Evolutionary conservation across 495 filamentous ascomycete species (phyloP), one percentile per base, ranked within the genome.

Genomic region (Platismatia glauca): DNA sequence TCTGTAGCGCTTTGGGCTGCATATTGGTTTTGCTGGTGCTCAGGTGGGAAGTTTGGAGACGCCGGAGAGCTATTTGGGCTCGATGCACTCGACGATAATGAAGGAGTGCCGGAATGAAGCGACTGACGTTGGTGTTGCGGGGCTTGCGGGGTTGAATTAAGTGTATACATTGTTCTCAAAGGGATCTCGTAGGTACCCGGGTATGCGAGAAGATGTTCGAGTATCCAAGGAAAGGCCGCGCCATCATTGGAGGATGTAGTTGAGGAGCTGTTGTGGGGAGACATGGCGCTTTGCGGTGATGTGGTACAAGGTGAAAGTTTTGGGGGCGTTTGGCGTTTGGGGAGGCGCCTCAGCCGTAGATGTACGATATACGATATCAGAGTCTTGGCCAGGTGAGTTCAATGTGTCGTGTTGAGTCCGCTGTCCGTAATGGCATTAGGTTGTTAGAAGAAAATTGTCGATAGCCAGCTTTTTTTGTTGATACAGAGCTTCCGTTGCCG

Each of bases 161-260:
- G 77, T 18, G 79, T 80, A 71, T 90, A 90, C 79, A 89, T 89
- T 61, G 83, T 88, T 58, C 86, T 82, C 27, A 90, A 77, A 20
- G 87, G 88, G 46, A 90, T 84, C 67, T 89, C 87, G 68, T 89
- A 89, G 38, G 77, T 79, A 62, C 77, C 79, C 12, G 86, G 84
- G 70, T 89, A 85, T 39, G 85, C 79, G 50, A 86, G 72, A 60
- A 85, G 77, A 69, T 90, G 87, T 59, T 90, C 87, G 55, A 90
- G 78, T 63, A 90, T 85, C 81, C 81, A 82, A 48, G 75, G 76
- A 57, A 79, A 74, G 11, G 76, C 71, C 48, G 75, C 72, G 53
- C 80, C 81, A 69, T 80, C 73, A 7, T 73, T 73, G 57, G 65
- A 65, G 27, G 66, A 70, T 38, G 69, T 37, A 12, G 59, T 57